Conservation (phyloP, 495 filamentous ascomycete species). For the Daldinia concentrica region DNA sequence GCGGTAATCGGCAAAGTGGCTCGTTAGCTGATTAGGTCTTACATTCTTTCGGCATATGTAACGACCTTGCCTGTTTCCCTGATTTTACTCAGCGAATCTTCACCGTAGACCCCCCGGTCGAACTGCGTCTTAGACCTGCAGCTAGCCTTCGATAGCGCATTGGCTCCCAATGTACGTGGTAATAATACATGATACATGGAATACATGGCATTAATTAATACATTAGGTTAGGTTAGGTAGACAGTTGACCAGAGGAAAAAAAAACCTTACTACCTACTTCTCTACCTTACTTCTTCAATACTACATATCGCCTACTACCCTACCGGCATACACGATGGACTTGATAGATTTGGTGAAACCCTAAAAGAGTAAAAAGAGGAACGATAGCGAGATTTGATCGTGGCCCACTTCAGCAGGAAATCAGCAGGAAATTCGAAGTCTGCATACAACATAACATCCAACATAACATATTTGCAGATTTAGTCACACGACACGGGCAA, state of each 20-base stretch:
- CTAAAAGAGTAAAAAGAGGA: conserved; percentile 14
- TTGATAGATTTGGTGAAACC: conserved; percentile 20
- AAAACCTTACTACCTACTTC: not conserved
- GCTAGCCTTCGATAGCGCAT: conserved; percentile 34
- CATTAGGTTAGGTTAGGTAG: too few species aligned
- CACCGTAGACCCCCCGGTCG: conserved; percentile 6
- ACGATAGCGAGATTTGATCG: not conserved
- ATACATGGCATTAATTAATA: not conserved
- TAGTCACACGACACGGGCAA: conserved; percentile 40
- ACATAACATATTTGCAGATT: not conserved
- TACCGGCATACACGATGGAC: conserved; percentile 1
- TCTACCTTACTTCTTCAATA: not conserved
- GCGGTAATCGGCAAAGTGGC: not conserved
- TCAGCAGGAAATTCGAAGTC: not conserved
- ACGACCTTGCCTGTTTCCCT: not conserved
- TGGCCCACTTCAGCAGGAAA: not conserved
- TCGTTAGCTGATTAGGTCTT: not conserved
- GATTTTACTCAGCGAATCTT: conserved; percentile 1
- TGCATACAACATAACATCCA: not conserved
- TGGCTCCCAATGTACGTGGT: not conserved
- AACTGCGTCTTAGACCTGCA: conserved; percentile 34
- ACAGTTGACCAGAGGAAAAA: not conserved
- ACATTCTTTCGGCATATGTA: not conserved
- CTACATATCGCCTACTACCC: conserved; percentile 5
- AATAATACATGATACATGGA: too few species aligned